A percentile compares a stretch with the other conserved stretches of the same genome.
These are phyloP conservation scores for Solanum dulcamara DNA, from an alignment of 257 asterid genomes.

Conservation along the genomic window DNA sequence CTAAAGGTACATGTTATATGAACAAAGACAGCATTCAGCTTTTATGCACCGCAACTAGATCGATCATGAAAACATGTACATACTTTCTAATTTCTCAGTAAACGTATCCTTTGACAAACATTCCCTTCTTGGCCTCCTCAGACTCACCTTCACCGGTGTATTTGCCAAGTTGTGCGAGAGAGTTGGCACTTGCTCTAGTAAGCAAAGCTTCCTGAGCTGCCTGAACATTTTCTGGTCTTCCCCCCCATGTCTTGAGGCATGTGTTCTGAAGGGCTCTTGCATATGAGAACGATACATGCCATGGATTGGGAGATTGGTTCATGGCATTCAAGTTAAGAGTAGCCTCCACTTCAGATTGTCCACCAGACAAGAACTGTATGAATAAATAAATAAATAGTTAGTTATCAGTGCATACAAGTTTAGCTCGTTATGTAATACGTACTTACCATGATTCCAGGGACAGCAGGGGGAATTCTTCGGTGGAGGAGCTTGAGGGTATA, in stretches of 20 bases:
- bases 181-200: constrained; percentile 48
- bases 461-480: constrained; percentile 57
- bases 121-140: constrained; percentile 60
- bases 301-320: constrained; percentile 61
- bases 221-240: constrained; percentile 49
- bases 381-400: neutral
- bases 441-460: constrained; percentile 69
- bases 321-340: constrained; percentile 59
- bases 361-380: constrained; percentile 62
- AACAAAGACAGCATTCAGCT: neutral
- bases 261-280: constrained; percentile 79
- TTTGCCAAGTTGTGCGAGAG: constrained; percentile 65
- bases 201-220: constrained; percentile 57
- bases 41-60: neutral
- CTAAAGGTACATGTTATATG: neutral
- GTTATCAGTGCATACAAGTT: neutral
- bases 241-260: constrained; percentile 67
- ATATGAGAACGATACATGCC: constrained; percentile 63
- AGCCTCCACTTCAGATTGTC: constrained; percentile 72
- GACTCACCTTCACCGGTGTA: constrained; percentile 60
- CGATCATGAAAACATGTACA: neutral
- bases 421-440: neutral
- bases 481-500: constrained; percentile 58
- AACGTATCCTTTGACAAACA: constrained; percentile 53
- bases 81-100: constrained; percentile 23